Conservation (phyloP, 2,329 filamentous ascomycete genomes). For the Diaporthe nobilis region DNA sequence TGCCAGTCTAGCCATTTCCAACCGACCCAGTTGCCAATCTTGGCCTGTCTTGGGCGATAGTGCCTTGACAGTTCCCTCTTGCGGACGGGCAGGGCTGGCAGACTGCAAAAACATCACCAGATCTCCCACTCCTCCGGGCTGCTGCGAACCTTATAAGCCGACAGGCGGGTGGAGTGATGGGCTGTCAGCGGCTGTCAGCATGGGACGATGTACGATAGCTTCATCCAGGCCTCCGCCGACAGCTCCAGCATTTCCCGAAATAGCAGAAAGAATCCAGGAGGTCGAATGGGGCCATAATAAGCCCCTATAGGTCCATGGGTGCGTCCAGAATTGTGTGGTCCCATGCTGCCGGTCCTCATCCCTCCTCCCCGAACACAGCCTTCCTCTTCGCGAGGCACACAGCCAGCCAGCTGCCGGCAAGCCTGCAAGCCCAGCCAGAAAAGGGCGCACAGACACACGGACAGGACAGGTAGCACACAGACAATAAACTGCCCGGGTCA, state of each 20-base stretch:
- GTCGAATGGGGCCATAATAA: neutral
- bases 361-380: slow-evolving; percentile 30
- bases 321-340: slow-evolving; percentile 18
- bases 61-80: slow-evolving; percentile 10
- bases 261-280: slow-evolving; percentile 15
- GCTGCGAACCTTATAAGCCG: neutral
- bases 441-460: neutral
- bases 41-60: slow-evolving; percentile 14
- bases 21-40: slow-evolving; percentile 22
- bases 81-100: neutral
- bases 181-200: slow-evolving; percentile 25
- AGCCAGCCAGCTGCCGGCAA: too few species aligned
- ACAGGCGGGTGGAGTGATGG: slow-evolving; percentile 13
- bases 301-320: neutral
- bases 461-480: neutral
- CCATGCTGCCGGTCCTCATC: slow-evolving; percentile 23
- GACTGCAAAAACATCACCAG: slow-evolving; percentile 4
- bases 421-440: neutral
- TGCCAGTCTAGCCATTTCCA: slow-evolving; percentile 32
- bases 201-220: slow-evolving; percentile 18
- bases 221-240: neutral
- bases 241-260: slow-evolving; percentile 19
- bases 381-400: neutral
- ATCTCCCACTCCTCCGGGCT: slow-evolving; percentile 21
- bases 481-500: neutral